Base-by-base conservation (phyloP, 2,329 filamentous ascomycete genomes). In the Westerdykella sp. region DNA sequence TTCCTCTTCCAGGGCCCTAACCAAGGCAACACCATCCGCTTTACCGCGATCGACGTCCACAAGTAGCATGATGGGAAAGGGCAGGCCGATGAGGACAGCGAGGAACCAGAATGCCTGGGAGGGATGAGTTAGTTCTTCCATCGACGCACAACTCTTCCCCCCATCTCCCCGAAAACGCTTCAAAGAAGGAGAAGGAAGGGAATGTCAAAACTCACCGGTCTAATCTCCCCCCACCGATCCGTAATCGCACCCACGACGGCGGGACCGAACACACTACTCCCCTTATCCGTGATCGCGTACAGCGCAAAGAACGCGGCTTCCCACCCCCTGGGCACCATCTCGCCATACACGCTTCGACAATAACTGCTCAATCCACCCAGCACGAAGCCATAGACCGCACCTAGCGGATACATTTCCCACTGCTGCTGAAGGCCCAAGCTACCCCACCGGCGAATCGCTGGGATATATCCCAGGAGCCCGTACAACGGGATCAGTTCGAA, bases 211-310 rank as follows among this genome's bases (percentile, higher is more conserved):
- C 63, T 53, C 58, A 68, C 67, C 9, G 73, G 72, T 45, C 73
- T 60, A 40, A 75, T 74, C 42, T 73, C 70, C 5, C 72, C 73
- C 37, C 66, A 71, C 3, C 65, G 79, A 67, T 97, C 90, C 11
- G 93, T 95, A 51, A 98, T 95, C 11, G 83, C 81, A 1, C 90
- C 93, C 0, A 98, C 93, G 61, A 98, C 91, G 0, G 88, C 85
- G 0, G 93, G 93, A 0, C 93, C 93, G 66, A 98, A 96, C 2
- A 97, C 76, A 61, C 87, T 94, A 16, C 86, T 93, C 1, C 91
- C 90, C 67, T 98, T 98, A 66, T 98, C 93, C 1, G 93, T 97
- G 50, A 97, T 96, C 30, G 93, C 93, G 62, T 97, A 98, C 1
- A 98, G 74, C 0, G 91, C 90, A 63, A 95, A 98, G 62, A 98